Percentiles rank a stretch among this genome's conserved stretches.
phyloP scores from a whole-genome alignment of 805 yeast species.

The Cyberlindnera lachancei region DNA sequence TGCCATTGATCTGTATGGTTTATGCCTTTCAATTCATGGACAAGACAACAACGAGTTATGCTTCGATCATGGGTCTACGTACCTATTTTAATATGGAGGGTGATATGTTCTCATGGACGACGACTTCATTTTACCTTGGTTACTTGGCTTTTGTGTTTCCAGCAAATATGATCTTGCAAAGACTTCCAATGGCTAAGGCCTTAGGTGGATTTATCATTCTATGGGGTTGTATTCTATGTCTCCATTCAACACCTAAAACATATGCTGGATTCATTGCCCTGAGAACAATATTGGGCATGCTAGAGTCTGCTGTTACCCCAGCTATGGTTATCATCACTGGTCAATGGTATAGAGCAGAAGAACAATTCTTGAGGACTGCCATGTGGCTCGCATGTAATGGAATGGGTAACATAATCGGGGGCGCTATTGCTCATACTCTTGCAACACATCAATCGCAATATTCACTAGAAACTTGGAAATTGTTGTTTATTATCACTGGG shows the following conservation, averaged over 20 bases:
- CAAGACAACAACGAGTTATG: slow-evolving; percentile 39
- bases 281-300: slow-evolving; percentile 43
- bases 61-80: slow-evolving; percentile 45
- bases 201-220: slow-evolving; percentile 38
- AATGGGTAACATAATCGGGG: slow-evolving; percentile 42
- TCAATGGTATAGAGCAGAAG: slow-evolving; percentile 48
- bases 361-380: slow-evolving; percentile 35
- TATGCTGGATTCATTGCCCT: slow-evolving; percentile 33
- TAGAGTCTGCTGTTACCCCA: slow-evolving; percentile 50
- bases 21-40: slow-evolving; percentile 55
- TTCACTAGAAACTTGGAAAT: slow-evolving; percentile 49
- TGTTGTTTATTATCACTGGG: slow-evolving; percentile 55
- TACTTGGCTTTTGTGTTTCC: slow-evolving; percentile 52
- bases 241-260: slow-evolving; percentile 40
- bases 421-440: slow-evolving; percentile 51
- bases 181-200: slow-evolving; percentile 48
- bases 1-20: slow-evolving; percentile 42
- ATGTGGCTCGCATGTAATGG: slow-evolving; percentile 40
- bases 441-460: slow-evolving; percentile 31
- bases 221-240: slow-evolving; percentile 55
- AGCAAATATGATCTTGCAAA: slow-evolving; percentile 40
- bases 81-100: slow-evolving; percentile 39
- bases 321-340: slow-evolving; percentile 48
- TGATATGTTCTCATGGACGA: slow-evolving; percentile 44
- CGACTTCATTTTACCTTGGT: slow-evolving; percentile 57